Evolutionary conservation across 441 rosid species (phyloP), one percentile per base, ranked within the genome.

Genomic region (Aleurites moluccanus): DNA sequence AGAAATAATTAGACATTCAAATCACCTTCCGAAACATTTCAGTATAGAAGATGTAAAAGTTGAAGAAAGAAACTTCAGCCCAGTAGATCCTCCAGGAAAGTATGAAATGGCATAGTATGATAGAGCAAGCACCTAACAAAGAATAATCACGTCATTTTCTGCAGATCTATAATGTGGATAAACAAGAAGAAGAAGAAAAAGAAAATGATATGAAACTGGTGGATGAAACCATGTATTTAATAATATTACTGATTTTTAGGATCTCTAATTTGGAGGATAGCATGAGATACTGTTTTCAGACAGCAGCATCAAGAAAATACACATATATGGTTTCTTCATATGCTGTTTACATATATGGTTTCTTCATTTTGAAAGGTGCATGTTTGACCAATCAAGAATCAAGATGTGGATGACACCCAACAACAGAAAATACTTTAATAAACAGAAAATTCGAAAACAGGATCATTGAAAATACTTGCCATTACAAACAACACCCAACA

Each of bases 11-110:
- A 21, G 59, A 52, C 44, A 63, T 42, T 59, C 28, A 18, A 20
- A 23, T 85, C 83, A 85, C 77, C 88, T 81, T 70, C 90, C 78
- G 16, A 86, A 88, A 71, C 89, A 88, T 78, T 68, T 77, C 74
- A 85, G 23, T 33, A 86, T 27, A 4, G 88, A 79, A 3, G 88
- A 82, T 38, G 85, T 78, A 16, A 86, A 53, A 57, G 82, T 67
- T 6, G 90, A 83, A 8, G 86, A 82, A 23, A 86, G 74, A 73
- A 88, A 84, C 76, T 84, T 84, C 72, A 86, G 59, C 25, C 92
- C 90, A 25, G 84, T 21, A 28, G 90, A 85, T 73, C 89, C 88
- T 57, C 89, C 90, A 1, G 88, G 88, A 72, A 89, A 89, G 84
- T 84, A 89, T 21, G 92, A 89, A 49, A 87, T 74, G 49, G 76